These are phyloP conservation scores for Fusarium illudens DNA, from an alignment of 2,329 filamentous ascomycete genomes.

Conservation along the genomic window DNA sequence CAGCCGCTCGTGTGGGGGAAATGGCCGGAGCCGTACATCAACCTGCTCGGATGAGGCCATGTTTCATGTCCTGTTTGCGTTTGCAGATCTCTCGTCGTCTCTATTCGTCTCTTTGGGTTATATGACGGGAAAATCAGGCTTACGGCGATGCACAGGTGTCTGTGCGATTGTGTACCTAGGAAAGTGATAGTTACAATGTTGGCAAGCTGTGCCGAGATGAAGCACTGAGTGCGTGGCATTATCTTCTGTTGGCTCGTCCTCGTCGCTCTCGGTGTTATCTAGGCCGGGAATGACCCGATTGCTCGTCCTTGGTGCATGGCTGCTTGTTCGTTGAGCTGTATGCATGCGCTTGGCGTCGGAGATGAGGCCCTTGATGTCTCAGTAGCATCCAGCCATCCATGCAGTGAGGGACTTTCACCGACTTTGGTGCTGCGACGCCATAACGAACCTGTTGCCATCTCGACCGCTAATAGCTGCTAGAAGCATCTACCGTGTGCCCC, in stretches of 20 bases:
- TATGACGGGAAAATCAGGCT: background rate
- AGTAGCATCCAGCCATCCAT: background rate
- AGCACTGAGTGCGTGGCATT: background rate
- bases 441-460: background rate
- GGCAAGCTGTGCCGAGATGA: slow-evolving; percentile 1
- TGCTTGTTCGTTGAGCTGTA: background rate
- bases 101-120: background rate
- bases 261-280: background rate
- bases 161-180: background rate
- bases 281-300: background rate
- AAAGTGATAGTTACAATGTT: background rate
- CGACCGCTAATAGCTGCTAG: background rate
- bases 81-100: background rate
- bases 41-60: slow-evolving; percentile 66
- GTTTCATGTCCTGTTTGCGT: background rate
- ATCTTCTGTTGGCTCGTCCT: background rate
- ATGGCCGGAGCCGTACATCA: slow-evolving; percentile 87
- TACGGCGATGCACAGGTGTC: background rate
- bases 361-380: background rate
- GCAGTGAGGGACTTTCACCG: background rate
- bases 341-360: background rate
- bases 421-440: background rate
- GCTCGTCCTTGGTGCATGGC: background rate
- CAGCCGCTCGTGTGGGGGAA: slow-evolving; percentile 83
- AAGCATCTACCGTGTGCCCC: background rate